A percentile compares a stretch with the other conserved stretches of the same genome.
Evolutionary conservation across 2,329 filamentous ascomycete species (phyloP).

Genomic region (Rhynchosporium agropyri): DNA sequence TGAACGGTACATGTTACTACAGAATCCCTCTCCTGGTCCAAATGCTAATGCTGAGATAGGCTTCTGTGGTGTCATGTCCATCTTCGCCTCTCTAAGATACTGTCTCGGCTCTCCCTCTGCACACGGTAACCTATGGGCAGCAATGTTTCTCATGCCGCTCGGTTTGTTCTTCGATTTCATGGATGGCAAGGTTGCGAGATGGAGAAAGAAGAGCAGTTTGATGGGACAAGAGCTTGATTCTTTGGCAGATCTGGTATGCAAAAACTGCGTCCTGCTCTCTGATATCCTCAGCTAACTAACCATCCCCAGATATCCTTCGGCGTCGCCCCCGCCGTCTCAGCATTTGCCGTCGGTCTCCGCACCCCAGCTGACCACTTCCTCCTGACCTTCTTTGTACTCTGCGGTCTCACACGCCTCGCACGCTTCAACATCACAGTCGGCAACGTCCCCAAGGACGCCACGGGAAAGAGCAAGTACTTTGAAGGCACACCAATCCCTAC

Average conservation of each 20-base stretch:
- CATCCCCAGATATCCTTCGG: conserved; percentile 86
- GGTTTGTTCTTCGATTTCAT: conserved; percentile 98
- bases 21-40: not conserved
- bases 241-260: conserved; percentile 81
- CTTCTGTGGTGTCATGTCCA: conserved; percentile 89
- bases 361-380: conserved; percentile 79
- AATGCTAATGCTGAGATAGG: conserved; percentile 49
- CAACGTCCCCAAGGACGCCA: conserved; percentile 86
- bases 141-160: conserved; percentile 85
- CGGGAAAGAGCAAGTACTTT: conserved; percentile 92
- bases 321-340: conserved; percentile 82
- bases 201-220: conserved; percentile 94
- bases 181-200: conserved; percentile 94
- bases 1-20: conserved; percentile 64
- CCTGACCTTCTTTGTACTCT: conserved; percentile 88
- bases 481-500: conserved; percentile 97
- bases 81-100: conserved; percentile 94
- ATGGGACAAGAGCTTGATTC: conserved; percentile 99
- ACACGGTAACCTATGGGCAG: conserved; percentile 74
- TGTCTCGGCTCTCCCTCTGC: conserved; percentile 72
- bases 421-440: conserved; percentile 97
- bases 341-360: conserved; percentile 86
- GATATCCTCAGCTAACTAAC: conserved; percentile 5
- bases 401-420: conserved; percentile 88
- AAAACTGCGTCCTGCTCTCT: not conserved